Base-by-base conservation (phyloP, 139 green algal species). In the Ulvella scutata region DNA sequence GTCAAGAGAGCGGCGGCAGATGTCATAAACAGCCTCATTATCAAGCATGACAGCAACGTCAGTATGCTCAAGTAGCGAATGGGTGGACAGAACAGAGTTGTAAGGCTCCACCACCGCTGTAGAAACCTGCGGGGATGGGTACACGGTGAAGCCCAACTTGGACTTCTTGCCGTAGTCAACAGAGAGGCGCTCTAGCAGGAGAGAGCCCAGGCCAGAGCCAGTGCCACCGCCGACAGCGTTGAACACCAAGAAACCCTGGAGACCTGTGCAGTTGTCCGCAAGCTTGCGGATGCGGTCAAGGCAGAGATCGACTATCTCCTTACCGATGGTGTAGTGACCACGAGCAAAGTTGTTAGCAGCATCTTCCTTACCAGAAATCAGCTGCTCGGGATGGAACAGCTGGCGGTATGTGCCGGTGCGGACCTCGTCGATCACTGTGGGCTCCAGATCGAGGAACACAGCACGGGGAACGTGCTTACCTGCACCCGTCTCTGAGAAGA, bases 141-240 rank as follows among this genome's bases (percentile, higher is more conserved):
- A 97, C 17, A 97, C 85, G 37, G 92, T 96, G 91, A 97, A 97
- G 82, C 90, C 92, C 43, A 99, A 89, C 92, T 99, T 99, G 84
- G 90, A 97, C 88, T 99, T 99, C 90, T 98, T 99, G 88, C 94
- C 94, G 79, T 99, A 99, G 88, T 99, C 94, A 1, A 98, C 94
- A 37, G 88, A 96, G 80, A 97, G 90, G 80, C 92, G 90, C 91
- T 98, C 93, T 79, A 98, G 88, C 83, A 98, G 88, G 35, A 98
- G 89, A 43, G 93, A 97, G 82, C 93, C 93, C 43, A 98, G 90
- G 77, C 93, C 93, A 43, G 93, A 97, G 81, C 93, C 93, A 37
- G 93, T 98, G 67, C 93, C 93, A 76, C 93, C 93, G 73, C 93
- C 93, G 72, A 97, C 92, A 79, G 93, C 89, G 83, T 96, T 96